Percentiles rank a stretch among this genome's conserved stretches.
These are phyloP conservation scores for Cercospora nicotianae DNA, from an alignment of 2,329 filamentous ascomycete species.

Conservation along the genomic window DNA sequence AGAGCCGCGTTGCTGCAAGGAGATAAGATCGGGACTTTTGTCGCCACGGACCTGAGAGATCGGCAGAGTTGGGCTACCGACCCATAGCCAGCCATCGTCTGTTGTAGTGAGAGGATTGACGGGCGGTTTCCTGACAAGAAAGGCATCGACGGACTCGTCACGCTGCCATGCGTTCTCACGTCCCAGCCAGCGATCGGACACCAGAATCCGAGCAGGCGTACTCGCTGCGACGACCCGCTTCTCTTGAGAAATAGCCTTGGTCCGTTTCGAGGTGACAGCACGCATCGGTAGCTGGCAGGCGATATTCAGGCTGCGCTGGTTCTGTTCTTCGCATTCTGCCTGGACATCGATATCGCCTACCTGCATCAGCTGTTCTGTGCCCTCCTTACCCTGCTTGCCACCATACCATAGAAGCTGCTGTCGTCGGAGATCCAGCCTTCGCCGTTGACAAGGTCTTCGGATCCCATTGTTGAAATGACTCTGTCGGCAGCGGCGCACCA, in stretches of 20 bases:
- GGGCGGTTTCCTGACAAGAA: slow-evolving; percentile 68
- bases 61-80: slow-evolving; percentile 60
- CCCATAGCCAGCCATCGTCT: slow-evolving; percentile 68
- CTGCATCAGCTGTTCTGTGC: slow-evolving; percentile 4
- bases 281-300: background rate
- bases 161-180: slow-evolving; percentile 59
- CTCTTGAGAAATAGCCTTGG: background rate
- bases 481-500: background rate
- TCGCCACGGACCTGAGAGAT: slow-evolving; percentile 37
- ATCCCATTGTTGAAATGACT: slow-evolving; percentile 4
- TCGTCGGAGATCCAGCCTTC: slow-evolving; percentile 41
- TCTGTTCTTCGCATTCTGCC: background rate
- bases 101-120: slow-evolving; percentile 55
- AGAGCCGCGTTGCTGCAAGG: slow-evolving; percentile 56
- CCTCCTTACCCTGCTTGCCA: background rate
- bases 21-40: slow-evolving; percentile 48
- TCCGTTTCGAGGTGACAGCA: background rate
- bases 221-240: background rate
- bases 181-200: slow-evolving; percentile 36
- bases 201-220: slow-evolving; percentile 36
- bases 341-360: slow-evolving; percentile 20
- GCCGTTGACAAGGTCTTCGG: slow-evolving; percentile 12
- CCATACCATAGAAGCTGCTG: slow-evolving; percentile 48
- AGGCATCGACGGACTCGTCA: slow-evolving; percentile 62
- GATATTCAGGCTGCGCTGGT: background rate